These are phyloP conservation scores for Fusarium newnesense DNA, from an alignment of 2,329 filamentous ascomycete species.

Conservation along the genomic window DNA sequence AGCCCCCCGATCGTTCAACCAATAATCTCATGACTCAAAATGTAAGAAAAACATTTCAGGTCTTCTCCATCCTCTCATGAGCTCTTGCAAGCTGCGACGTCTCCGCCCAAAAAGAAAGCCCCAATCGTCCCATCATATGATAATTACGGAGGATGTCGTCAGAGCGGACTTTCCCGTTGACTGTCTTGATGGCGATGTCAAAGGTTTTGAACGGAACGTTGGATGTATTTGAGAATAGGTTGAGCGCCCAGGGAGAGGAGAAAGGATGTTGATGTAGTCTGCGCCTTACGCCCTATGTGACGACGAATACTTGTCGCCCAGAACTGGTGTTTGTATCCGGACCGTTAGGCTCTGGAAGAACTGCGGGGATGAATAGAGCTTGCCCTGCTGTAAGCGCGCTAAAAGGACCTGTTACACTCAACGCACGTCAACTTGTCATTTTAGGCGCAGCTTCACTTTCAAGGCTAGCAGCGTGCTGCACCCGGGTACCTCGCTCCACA, in stretches of 20 bases:
- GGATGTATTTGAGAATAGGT: no score
- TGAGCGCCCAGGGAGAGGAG: no score
- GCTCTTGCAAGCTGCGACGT: no score
- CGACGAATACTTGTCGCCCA: slow-evolving; percentile 19
- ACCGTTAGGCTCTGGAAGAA: slow-evolving; percentile 15
- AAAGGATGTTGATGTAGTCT: no score
- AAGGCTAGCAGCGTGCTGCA: slow-evolving; percentile 38
- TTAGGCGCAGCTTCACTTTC: slow-evolving; percentile 45
- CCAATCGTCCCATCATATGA: no score
- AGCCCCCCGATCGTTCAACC: rapidly evolving
- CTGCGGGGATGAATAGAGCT: slow-evolving; percentile 44
- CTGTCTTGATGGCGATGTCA: no score
- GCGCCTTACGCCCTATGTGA: no score
- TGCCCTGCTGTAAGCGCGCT: slow-evolving; percentile 52
- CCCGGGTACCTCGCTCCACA: not conserved
- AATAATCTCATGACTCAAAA: rapidly evolving
- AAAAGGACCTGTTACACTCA: slow-evolving; percentile 47
- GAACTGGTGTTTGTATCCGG: not conserved
- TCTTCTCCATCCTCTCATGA: no score
- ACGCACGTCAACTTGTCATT: slow-evolving; percentile 38
- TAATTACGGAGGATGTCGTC: no score
- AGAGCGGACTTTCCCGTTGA: no score
- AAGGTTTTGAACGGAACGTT: no score
- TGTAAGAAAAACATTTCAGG: not conserved
- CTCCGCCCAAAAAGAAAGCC: no score